phyloP scores from a whole-genome alignment of 805 yeast genomes.

The Cephaloascus albidus region DNA sequence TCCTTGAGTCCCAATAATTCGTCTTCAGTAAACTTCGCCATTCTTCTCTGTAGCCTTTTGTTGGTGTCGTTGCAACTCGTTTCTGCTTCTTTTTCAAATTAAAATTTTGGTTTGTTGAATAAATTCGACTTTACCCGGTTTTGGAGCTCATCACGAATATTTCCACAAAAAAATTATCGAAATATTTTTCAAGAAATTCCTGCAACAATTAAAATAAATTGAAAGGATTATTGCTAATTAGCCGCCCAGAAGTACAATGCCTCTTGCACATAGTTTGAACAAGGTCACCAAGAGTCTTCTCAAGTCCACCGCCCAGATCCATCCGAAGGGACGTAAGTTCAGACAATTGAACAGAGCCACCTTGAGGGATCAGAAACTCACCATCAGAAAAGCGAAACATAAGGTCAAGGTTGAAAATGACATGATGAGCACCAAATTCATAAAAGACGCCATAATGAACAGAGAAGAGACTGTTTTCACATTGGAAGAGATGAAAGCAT shows the following conservation, averaged over 20 bases:
- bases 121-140: background rate
- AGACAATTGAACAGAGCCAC: conserved; percentile 82
- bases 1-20: conserved; percentile 52
- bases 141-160: background rate
- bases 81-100: background rate
- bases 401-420: conserved; percentile 53
- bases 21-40: conserved; percentile 62
- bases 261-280: conserved; percentile 54
- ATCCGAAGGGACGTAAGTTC: conserved; percentile 85
- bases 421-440: conserved; percentile 44
- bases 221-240: too few relatives aligned
- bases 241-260: conserved; percentile 52
- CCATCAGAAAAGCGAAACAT: conserved; percentile 45
- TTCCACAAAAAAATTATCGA: background rate
- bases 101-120: background rate
- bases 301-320: conserved; percentile 50
- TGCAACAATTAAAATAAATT: too few relatives aligned
- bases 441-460: conserved; percentile 47
- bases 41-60: too few relatives aligned
- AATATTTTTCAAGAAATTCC: too few relatives aligned
- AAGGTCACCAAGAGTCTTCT: conserved; percentile 57
- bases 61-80: too few relatives aligned
- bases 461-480: conserved; percentile 31
- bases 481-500: conserved; percentile 47
- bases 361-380: conserved; percentile 66